Conservation (phyloP, 140 eudicot species). For the Stevia rebaudiana region DNA sequence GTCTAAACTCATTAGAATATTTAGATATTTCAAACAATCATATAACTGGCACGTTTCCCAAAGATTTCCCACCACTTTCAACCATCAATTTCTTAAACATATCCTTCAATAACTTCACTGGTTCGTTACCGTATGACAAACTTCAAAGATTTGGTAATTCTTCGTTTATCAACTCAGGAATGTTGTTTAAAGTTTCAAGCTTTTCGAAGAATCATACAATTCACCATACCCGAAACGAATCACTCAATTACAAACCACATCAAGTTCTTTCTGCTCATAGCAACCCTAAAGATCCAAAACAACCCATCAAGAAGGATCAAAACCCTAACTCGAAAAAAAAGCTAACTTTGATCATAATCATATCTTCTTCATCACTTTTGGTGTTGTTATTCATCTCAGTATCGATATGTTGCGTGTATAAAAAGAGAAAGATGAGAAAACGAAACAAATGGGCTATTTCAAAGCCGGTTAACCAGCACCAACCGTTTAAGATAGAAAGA, state of each 20-base stretch:
- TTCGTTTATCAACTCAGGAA: conserved; percentile 62
- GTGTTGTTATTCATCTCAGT: conserved; percentile 23
- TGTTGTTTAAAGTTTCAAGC: conserved; percentile 26
- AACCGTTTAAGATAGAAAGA: conserved; percentile 66
- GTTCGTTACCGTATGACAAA: conserved; percentile 28
- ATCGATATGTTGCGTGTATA: conserved; percentile 33
- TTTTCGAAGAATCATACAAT: conserved; percentile 8
- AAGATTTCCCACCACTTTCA: conserved; percentile 59
- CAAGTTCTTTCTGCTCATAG: conserved; percentile 19
- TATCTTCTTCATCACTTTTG: conserved; percentile 33
- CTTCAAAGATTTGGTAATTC: conserved; percentile 49
- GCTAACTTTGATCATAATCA: conserved; percentile 18
- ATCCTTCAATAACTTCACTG: conserved; percentile 73
- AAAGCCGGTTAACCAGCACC: conserved; percentile 52
- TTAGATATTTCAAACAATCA: conserved; percentile 66
- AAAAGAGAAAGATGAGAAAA: conserved; percentile 39
- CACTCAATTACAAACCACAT: conserved; percentile 23
- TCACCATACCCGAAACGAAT: conserved; percentile 22
- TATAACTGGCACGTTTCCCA: conserved; percentile 59
- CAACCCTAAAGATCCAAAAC: conserved; percentile 22
- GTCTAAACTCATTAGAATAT: conserved; percentile 32
- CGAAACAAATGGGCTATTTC: conserved; percentile 89
- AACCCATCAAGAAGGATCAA: conserved; percentile 16
- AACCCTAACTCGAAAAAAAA: conserved; percentile 32
- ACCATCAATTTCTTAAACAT: conserved; percentile 63